Conservation (phyloP, 73 alveolate genomes). For the Tetrahymena borealis region DNA sequence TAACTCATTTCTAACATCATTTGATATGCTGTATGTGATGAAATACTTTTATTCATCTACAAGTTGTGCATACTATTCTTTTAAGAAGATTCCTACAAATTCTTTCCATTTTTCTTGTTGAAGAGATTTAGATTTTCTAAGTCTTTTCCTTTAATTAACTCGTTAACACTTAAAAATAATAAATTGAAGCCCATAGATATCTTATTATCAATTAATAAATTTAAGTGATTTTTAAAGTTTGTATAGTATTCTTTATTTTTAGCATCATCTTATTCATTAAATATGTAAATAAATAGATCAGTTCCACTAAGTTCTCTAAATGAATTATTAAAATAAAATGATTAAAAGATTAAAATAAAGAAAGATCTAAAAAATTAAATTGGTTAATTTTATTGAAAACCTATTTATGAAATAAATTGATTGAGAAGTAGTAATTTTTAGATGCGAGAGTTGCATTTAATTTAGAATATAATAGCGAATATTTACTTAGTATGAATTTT, state of each 20-base stretch:
- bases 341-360: too few species aligned
- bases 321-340: not conserved
- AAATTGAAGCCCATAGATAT: not conserved
- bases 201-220: not conserved
- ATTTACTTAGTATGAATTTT: not conserved
- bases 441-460: too few species aligned
- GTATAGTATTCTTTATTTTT: not conserved
- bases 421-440: too few species aligned
- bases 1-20: not conserved
- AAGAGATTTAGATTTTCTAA: too few species aligned
- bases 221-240: not conserved
- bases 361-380: too few species aligned
- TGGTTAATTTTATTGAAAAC: too few species aligned
- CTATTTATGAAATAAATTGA: too few species aligned
- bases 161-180: not conserved
- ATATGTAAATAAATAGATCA: not conserved
- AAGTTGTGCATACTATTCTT: not conserved
- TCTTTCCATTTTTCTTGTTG: not conserved
- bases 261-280: not conserved
- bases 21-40: not conserved
- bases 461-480: not conserved
- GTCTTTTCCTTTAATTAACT: not conserved
- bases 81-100: not conserved
- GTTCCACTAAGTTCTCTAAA: not conserved
- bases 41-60: not conserved